A percentile compares a stretch with the other conserved stretches of the same genome.
phyloP scores from a whole-genome alignment of 2,329 filamentous ascomycete genomes.

The Ramichloridium luteum region DNA sequence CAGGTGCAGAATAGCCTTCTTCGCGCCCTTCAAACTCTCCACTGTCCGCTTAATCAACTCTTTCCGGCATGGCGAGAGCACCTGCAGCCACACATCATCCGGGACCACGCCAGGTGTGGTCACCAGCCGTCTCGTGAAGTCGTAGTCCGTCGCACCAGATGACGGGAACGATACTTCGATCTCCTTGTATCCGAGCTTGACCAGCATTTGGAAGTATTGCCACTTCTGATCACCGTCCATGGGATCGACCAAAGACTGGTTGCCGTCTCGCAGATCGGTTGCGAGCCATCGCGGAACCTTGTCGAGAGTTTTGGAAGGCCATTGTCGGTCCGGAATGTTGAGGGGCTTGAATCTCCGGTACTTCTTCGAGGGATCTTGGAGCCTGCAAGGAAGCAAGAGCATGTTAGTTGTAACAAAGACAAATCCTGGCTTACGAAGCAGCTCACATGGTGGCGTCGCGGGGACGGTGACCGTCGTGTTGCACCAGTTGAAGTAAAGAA shows the following conservation, averaged over 20 bases:
- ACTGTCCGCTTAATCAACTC: constrained; percentile 85
- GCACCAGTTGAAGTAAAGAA: too few species aligned
- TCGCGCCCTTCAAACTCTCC: constrained; percentile 74
- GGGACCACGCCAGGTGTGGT: constrained; percentile 73
- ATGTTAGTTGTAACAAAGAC: constrained; percentile 1
- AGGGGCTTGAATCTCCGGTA: constrained; percentile 59
- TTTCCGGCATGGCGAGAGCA: constrained; percentile 80
- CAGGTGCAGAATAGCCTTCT: constrained; percentile 89
- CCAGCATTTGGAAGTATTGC: constrained; percentile 88
- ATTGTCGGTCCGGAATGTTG: constrained; percentile 60
- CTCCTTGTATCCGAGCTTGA: constrained; percentile 89
- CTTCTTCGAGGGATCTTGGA: constrained; percentile 56
- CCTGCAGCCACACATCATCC: constrained; percentile 84
- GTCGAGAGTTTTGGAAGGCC: constrained; percentile 70
- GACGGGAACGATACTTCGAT: constrained; percentile 95
- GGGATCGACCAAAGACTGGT: constrained; percentile 83
- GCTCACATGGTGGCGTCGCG: too few species aligned
- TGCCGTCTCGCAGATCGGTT: constrained; percentile 80
- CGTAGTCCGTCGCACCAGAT: constrained; percentile 88
- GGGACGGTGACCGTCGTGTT: too few species aligned
- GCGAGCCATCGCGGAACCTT: constrained; percentile 85
- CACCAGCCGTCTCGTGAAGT: constrained; percentile 79
- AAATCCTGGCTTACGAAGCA: too few species aligned
- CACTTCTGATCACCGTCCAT: constrained; percentile 97
- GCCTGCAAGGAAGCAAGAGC: background rate